Percentiles rank a stretch among this genome's conserved stretches.
Evolutionary conservation across 2,329 filamentous ascomycete genomes (phyloP).

Genomic region (Trichothecium sympodiale): DNA sequence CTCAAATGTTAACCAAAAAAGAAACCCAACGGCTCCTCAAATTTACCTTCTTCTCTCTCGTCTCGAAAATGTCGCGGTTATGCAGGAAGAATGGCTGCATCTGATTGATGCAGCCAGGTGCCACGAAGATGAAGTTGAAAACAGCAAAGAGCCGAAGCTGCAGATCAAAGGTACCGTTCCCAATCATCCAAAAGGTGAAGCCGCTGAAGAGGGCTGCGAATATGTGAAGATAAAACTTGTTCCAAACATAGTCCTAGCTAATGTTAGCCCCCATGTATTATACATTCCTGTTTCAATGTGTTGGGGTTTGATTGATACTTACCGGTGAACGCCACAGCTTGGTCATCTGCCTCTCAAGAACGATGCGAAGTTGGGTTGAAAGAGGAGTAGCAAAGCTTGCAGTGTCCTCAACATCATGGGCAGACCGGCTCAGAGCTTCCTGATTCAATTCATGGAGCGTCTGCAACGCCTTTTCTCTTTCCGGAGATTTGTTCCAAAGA

Average conservation of each 20-base stretch:
- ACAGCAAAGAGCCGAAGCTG: constrained; percentile 32
- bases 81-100: constrained; percentile 48
- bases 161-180: constrained; percentile 25
- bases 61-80: constrained; percentile 45
- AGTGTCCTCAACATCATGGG: constrained; percentile 15
- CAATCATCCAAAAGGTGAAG: constrained; percentile 38
- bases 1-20: neutral
- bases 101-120: constrained; percentile 31
- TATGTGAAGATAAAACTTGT: constrained; percentile 26
- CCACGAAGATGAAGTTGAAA: constrained; percentile 35
- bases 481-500: constrained; percentile 51
- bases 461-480: constrained; percentile 36
- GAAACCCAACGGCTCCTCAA: no score
- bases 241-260: constrained; percentile 12
- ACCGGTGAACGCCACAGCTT: constrained; percentile 14
- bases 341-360: constrained; percentile 14
- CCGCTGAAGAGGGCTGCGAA: constrained; percentile 34
- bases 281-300: no score
- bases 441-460: constrained; percentile 45
- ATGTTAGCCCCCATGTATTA: neutral
- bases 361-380: constrained; percentile 25
- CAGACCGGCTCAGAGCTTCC: constrained; percentile 20
- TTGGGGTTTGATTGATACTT: no score
- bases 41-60: constrained; percentile 39
- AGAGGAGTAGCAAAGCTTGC: constrained; percentile 24